Evolutionary conservation across 2,329 filamentous ascomycete genomes (phyloP).

Genomic region (Sclerotinia trifoliorum): DNA sequence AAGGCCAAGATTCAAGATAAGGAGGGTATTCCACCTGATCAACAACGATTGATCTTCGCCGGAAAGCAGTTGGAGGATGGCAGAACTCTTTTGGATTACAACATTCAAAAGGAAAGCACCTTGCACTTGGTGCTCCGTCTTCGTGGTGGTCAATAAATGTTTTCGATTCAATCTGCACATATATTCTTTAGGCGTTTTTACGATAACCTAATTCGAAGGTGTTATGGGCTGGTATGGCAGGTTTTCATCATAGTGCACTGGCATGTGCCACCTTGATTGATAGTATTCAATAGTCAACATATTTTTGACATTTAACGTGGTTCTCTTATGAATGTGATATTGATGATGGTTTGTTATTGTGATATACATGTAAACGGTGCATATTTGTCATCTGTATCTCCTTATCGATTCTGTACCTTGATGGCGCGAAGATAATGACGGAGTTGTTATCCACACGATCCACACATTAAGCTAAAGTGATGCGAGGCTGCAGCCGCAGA

Average conservation of each 20-base stretch:
- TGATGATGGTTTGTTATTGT: neutral
- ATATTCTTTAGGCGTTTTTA: slow-evolving; percentile 13
- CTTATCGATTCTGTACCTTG: neutral
- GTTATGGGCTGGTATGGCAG: slow-evolving; percentile 13
- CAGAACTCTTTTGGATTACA: slow-evolving; percentile 79
- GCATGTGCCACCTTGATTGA: slow-evolving; percentile 12
- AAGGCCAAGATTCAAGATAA: slow-evolving; percentile 72
- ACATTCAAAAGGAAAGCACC: slow-evolving; percentile 78
- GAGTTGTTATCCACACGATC: neutral
- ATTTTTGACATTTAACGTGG: slow-evolving; percentile 17
- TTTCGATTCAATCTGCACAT: slow-evolving; percentile 16
- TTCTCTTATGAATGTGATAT: slow-evolving; percentile 5
- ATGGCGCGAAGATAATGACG: slow-evolving; percentile 5
- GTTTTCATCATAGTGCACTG: slow-evolving; percentile 15
- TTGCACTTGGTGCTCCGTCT: slow-evolving; percentile 70
- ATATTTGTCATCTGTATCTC: neutral
- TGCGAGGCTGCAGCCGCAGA: slow-evolving; percentile 21
- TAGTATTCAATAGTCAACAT: slow-evolving; percentile 23
- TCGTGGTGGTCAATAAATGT: slow-evolving; percentile 55
- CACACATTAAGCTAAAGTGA: slow-evolving; percentile 12
- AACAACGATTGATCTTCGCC: slow-evolving; percentile 69
- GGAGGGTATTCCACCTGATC: slow-evolving; percentile 69
- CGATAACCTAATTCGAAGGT: slow-evolving; percentile 16
- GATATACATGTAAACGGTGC: neutral
- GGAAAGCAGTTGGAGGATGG: slow-evolving; percentile 74